A percentile compares a stretch with the other conserved stretches of the same genome.
Conservation (phyloP, 495 filamentous ascomycete genomes). For the Beverwykella pulmonaria region DNA sequence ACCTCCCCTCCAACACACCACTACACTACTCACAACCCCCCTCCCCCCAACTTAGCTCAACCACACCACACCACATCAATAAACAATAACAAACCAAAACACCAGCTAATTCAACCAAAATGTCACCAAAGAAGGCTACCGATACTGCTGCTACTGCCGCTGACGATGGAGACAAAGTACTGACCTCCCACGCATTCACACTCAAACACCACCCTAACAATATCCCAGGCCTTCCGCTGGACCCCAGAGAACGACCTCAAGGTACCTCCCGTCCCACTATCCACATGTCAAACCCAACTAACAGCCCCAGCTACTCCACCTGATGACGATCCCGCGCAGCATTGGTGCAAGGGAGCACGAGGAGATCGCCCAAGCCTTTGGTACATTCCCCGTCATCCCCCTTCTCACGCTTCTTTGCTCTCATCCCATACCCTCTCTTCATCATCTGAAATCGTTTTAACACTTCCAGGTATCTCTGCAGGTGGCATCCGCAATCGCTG, state of each 20-base stretch:
- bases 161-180: neutral
- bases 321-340: constrained; percentile 1
- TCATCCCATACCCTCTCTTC: no score
- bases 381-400: neutral
- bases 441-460: neutral
- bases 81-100: neutral
- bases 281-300: neutral
- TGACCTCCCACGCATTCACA: no score
- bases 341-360: constrained; percentile 4
- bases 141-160: neutral
- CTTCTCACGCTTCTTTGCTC: no score
- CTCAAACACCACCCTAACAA: neutral
- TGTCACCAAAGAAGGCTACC: constrained; percentile 15
- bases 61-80: neutral
- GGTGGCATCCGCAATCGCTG: constrained; percentile 8
- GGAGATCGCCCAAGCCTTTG: constrained; percentile 7
- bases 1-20: no score
- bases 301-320: constrained; percentile 14
- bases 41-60: neutral
- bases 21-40: no score
- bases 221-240: constrained; percentile 19
- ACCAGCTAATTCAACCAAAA: neutral
- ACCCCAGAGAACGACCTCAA: constrained; percentile 25
- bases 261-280: neutral
- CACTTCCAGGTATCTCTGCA: neutral